phyloP scores from a whole-genome alignment of 139 green algal species.

The Chlamydomonas urium region DNA sequence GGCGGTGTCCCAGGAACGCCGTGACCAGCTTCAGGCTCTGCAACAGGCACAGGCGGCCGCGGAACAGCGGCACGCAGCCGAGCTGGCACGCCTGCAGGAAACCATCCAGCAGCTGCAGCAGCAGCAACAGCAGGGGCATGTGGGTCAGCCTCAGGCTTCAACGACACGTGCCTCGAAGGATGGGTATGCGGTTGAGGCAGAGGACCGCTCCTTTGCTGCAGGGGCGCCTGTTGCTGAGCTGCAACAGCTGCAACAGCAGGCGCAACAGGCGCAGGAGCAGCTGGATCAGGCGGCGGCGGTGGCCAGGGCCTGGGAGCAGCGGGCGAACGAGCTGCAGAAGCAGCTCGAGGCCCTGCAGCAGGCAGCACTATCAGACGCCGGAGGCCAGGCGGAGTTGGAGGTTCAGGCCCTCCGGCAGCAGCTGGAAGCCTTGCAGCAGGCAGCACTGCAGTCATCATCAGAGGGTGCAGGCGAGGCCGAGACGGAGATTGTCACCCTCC shows the following conservation, averaged over 20 bases:
- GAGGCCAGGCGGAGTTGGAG: background rate
- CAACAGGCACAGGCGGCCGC: no score
- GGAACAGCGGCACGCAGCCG: background rate
- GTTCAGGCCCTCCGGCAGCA: background rate
- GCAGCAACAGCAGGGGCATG: background rate
- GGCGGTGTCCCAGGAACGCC: no score
- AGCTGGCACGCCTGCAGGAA: no score
- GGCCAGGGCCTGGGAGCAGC: no score
- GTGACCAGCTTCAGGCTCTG: no score
- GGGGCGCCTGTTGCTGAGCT: background rate
- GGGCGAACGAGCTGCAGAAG: no score
- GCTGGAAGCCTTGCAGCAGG: no score
- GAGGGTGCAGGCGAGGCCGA: background rate
- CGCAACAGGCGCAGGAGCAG: background rate
- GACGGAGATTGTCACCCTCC: background rate
- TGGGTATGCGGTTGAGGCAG: background rate
- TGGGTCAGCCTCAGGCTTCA: background rate
- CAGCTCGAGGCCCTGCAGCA: background rate
- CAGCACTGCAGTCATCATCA: background rate
- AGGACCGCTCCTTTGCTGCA: background rate
- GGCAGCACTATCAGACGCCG: background rate
- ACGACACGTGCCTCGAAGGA: background rate
- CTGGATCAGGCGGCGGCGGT: no score
- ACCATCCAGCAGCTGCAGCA: background rate
- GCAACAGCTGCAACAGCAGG: background rate